These are phyloP conservation scores for Penicillium sumatraense DNA, from an alignment of 2,329 filamentous ascomycete genomes.

Conservation along the genomic window DNA sequence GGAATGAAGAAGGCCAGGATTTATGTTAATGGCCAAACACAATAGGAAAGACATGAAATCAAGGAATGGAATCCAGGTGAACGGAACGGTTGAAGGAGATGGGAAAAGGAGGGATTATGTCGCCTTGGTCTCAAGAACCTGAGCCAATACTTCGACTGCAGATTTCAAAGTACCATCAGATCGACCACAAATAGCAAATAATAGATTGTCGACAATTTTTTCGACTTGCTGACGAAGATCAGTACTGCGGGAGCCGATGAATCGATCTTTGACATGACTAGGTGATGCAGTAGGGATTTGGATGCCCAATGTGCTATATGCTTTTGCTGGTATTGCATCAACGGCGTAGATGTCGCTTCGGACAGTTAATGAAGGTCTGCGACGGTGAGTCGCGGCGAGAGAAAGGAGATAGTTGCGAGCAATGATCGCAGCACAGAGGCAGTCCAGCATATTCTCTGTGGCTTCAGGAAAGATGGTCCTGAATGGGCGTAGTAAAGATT, in stretches of 20 bases:
- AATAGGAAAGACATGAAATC: background rate
- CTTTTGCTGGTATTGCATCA: conserved; percentile 40
- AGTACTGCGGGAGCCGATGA: conserved; percentile 34
- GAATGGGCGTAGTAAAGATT: conserved; percentile 38
- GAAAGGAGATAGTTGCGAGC: conserved; percentile 44
- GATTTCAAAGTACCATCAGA: conserved; percentile 42
- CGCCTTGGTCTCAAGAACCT: conserved; percentile 42
- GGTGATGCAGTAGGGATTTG: conserved; percentile 33
- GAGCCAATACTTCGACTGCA: conserved; percentile 41
- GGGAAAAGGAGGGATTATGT: conserved; percentile 9
- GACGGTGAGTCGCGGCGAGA: conserved; percentile 31
- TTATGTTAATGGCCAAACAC: background rate
- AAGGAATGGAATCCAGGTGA: background rate
- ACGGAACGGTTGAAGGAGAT: background rate
- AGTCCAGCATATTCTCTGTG: conserved; percentile 39
- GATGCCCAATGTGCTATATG: conserved; percentile 37
- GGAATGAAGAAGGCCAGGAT: background rate
- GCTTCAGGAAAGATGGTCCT: conserved; percentile 41
- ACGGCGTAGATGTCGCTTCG: conserved; percentile 26
- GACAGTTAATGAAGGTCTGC: conserved; percentile 22
- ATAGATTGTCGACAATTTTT: conserved; percentile 40
- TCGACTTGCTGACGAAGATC: conserved; percentile 39
- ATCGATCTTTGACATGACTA: conserved; percentile 32
- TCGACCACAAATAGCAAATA: conserved; percentile 42
- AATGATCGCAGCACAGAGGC: conserved; percentile 42